Percentiles rank a stretch among this genome's conserved stretches.
phyloP scores from a whole-genome alignment of 768 basidiomycete genomes.

The Suillus americanus region DNA sequence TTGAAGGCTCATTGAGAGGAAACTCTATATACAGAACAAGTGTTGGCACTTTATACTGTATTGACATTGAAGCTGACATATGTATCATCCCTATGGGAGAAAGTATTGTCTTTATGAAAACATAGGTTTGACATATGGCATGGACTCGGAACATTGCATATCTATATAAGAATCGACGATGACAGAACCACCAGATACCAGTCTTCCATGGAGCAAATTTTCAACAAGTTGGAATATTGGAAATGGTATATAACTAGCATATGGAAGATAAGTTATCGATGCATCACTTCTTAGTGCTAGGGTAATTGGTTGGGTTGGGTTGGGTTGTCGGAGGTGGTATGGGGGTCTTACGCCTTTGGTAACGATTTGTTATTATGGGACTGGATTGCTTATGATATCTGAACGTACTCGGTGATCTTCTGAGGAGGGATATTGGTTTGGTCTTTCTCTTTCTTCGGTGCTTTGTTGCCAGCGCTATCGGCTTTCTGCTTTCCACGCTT shows the following conservation, averaged over 20 bases:
- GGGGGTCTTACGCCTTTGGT: neutral
- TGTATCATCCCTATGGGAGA: neutral
- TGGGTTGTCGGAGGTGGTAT: neutral
- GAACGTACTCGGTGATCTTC: neutral
- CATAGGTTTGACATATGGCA: neutral
- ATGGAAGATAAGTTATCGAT: neutral
- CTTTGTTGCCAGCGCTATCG: rapidly evolving
- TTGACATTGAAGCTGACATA: neutral
- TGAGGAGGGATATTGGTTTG: too few relatives aligned
- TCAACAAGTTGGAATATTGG: neutral
- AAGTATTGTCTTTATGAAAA: neutral
- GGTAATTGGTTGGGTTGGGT: neutral
- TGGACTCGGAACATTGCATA: neutral
- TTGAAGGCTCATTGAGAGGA: neutral
- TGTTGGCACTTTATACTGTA: neutral
- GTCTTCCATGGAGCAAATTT: neutral
- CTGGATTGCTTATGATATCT: neutral
- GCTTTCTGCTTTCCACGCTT: neutral
- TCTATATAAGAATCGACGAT: neutral
- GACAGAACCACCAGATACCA: neutral
- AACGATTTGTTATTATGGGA: neutral
- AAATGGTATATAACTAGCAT: neutral
- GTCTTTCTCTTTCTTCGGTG: too few relatives aligned
- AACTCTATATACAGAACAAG: neutral
- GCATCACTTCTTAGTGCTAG: neutral